Evolutionary conservation across 2,329 filamentous ascomycete species (phyloP).

Genomic region (Phaeophleospora eucalypticola): DNA sequence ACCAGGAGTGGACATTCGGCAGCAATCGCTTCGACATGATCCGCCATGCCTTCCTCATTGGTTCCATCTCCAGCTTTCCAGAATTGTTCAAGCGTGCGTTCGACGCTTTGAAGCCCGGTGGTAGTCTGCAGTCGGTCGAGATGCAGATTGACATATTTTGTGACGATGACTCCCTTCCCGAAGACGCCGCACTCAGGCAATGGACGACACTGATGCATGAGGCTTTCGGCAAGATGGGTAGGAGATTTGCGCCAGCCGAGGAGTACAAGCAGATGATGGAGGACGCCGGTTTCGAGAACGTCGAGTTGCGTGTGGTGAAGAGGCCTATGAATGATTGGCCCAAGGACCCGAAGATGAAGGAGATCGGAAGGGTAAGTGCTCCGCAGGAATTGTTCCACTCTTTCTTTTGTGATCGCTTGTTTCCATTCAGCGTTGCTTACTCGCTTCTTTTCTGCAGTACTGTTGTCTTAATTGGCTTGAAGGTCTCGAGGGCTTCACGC

Average conservation of each 20-base stretch:
- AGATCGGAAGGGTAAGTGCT: constrained; percentile 18
- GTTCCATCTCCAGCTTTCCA: constrained; percentile 21
- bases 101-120: constrained; percentile 38
- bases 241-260: constrained; percentile 12
- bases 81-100: constrained; percentile 31
- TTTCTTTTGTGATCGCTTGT: not conserved
- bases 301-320: constrained; percentile 22
- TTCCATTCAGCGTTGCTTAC: no score
- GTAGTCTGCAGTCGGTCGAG: constrained; percentile 43
- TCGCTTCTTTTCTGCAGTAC: constrained; percentile 6
- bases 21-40: constrained; percentile 40
- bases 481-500: constrained; percentile 42
- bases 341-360: constrained; percentile 27
- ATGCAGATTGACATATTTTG: constrained; percentile 37
- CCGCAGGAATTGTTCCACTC: not conserved
- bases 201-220: constrained; percentile 26
- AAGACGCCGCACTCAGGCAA: constrained; percentile 20
- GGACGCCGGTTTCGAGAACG: constrained; percentile 26
- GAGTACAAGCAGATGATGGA: constrained; percentile 18
- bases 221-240: constrained; percentile 22
- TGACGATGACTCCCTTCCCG: constrained; percentile 39
- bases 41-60: constrained; percentile 37
- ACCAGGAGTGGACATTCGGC: constrained; percentile 38
- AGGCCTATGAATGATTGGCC: constrained; percentile 29
- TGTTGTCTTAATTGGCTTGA: constrained; percentile 30